Base-by-base conservation (phyloP, 768 basidiomycete genomes). In the Dendrothele bispora region DNA sequence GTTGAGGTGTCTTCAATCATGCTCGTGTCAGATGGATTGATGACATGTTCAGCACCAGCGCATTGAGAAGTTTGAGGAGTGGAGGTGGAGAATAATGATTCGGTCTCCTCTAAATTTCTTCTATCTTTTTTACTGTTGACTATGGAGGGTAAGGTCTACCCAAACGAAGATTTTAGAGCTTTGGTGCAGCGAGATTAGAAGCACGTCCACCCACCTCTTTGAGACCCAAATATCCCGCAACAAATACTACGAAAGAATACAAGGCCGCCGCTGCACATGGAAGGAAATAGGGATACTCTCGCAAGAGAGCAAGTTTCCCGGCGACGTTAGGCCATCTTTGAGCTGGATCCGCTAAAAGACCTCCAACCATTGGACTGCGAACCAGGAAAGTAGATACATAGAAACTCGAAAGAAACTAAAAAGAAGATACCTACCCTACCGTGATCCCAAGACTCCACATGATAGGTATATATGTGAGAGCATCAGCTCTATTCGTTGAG, bases 211-310 rank as follows among this genome's bases (percentile, higher is more conserved):
- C 20, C 40, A 59, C 69, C 55, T 71, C 68, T 48, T 61, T 54
- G 17, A 71, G 48, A 4, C 52, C 48, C 7, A 60, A 15, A n/a
- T 53, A 48, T 4, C 55, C 58, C 4, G 61, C 10, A 1, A 61
- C 1, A 44, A 65, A 59, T 10, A 55, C 52, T 17, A 54, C 15
- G 8, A 62, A 35, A 11, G 63, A 42, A n/a, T 64, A 53, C 1
- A 43, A 12, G 0, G 62, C 65, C 7, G 66, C 58, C 3, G 60
- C 55, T 6, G 55, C 43, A 52, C 71, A 71, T 25, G 69, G 67
- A 34, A 71, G 60, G 29, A 72, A 63, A 50, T 70, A 72, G 2
- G 70, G 67, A 53, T 72, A 55, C 0, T 54, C 47, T 10, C 50
- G 43, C 25, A 67, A 59, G 40, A 69, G 58, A 4, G 35, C 14